These are phyloP conservation scores for Saccharomyces eubayanus DNA, from an alignment of 805 yeast genomes.

Conservation along the genomic window DNA sequence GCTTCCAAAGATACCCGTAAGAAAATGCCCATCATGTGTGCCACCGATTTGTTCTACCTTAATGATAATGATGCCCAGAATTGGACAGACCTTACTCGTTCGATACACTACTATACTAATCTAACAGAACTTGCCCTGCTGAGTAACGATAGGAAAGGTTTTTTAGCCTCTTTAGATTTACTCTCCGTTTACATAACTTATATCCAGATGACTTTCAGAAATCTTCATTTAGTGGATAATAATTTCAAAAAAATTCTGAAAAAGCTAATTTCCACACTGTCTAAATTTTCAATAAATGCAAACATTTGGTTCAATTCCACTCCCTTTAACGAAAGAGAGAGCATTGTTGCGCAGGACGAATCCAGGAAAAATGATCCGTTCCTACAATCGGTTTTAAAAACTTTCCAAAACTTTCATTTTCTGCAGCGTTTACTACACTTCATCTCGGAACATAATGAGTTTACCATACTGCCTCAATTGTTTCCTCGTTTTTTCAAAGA, in stretches of 20 bases:
- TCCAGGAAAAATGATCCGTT: neutral
- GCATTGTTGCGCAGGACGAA: neutral
- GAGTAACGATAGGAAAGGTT: neutral
- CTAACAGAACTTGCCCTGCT: neutral
- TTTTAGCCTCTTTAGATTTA: neutral
- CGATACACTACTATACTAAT: neutral
- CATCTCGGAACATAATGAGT: conserved; percentile 11
- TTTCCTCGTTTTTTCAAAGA: conserved; percentile 58
- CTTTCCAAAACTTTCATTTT: conserved; percentile 16
- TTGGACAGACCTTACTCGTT: neutral
- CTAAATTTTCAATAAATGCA: conserved; percentile 57
- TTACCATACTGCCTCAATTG: conserved; percentile 42
- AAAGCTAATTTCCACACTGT: conserved; percentile 43
- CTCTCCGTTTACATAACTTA: neutral
- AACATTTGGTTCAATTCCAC: conserved; percentile 40
- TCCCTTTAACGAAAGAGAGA: neutral
- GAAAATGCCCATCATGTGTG: neutral
- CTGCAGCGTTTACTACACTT: conserved; percentile 19
- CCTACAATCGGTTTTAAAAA: neutral
- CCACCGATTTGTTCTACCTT: neutral
- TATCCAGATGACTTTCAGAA: neutral
- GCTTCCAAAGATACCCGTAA: neutral
- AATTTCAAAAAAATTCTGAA: conserved; percentile 25
- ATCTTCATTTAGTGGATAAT: neutral
- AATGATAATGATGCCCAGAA: neutral